Percentiles rank a stretch among this genome's conserved stretches.
phyloP scores from a whole-genome alignment of 129 eudicot genomes.

The Daucus carota region DNA sequence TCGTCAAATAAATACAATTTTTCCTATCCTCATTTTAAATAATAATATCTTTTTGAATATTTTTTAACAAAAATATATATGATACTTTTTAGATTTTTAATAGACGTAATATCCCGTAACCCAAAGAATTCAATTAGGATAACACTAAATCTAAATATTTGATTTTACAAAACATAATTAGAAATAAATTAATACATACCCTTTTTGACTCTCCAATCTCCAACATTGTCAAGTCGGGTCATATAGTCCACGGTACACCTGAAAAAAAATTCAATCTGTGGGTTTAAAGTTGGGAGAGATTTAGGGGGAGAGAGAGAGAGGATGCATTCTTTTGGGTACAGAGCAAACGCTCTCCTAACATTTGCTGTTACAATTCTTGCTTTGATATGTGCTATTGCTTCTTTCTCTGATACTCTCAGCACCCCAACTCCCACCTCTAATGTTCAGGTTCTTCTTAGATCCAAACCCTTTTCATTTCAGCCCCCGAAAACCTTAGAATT shows the following conservation, averaged over 20 bases:
- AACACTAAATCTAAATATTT: no score
- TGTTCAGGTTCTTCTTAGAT: constrained; percentile 43
- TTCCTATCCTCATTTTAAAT: no score
- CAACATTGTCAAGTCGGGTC: not conserved
- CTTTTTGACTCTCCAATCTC: no score
- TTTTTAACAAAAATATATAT: no score
- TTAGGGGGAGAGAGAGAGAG: constrained; percentile 5
- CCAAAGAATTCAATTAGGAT: no score
- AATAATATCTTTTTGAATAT: no score
- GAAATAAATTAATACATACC: no score
- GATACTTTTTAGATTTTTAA: no score
- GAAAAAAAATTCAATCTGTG: no score
- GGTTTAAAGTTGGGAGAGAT: not conserved
- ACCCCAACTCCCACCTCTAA: constrained; percentile 52
- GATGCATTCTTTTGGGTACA: constrained; percentile 76
- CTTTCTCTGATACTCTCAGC: constrained; percentile 78
- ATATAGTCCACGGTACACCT: not conserved
- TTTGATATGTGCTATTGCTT: constrained; percentile 77
- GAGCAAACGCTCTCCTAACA: constrained; percentile 83
- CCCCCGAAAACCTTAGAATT: not conserved
- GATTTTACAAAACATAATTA: no score
- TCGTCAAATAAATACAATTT: no score
- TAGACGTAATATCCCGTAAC: no score
- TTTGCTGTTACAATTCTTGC: constrained; percentile 74
- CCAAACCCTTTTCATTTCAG: not conserved